Percentiles rank a stretch among this genome's conserved stretches.
phyloP scores from a whole-genome alignment of 805 yeast species.

The Schizosaccharomyces japonicus region DNA sequence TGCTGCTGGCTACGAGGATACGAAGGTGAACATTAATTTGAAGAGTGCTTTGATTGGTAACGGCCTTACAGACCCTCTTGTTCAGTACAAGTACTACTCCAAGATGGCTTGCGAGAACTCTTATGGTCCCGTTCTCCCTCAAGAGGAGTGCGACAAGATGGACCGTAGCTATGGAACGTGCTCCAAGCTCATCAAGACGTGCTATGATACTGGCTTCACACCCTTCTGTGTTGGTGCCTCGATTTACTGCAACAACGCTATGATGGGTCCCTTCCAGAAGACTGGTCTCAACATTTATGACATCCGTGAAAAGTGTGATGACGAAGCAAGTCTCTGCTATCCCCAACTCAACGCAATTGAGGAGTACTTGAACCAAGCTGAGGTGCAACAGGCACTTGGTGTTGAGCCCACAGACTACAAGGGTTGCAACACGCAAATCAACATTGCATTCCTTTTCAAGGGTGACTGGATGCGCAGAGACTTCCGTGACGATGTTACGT shows the following conservation, averaged over 20 bases:
- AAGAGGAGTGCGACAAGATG: slow-evolving; percentile 59
- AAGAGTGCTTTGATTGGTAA: slow-evolving; percentile 73
- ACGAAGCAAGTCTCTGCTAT: slow-evolving; percentile 47
- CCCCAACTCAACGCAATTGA: slow-evolving; percentile 54
- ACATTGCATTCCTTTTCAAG: slow-evolving; percentile 54
- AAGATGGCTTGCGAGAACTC: slow-evolving; percentile 92
- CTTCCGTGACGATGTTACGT: slow-evolving; percentile 43
- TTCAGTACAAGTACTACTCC: slow-evolving; percentile 55
- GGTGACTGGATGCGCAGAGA: slow-evolving; percentile 90
- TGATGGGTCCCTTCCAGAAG: slow-evolving; percentile 55
- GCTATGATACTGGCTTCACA: slow-evolving; percentile 51
- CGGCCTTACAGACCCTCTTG: slow-evolving; percentile 68
- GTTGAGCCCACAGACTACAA: slow-evolving; percentile 65
- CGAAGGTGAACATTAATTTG: slow-evolving; percentile 32
- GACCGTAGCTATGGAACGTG: slow-evolving; percentile 52
- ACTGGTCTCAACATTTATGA: slow-evolving; percentile 87
- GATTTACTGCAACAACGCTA: slow-evolving; percentile 65
- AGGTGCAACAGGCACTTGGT: slow-evolving; percentile 63
- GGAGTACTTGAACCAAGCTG: slow-evolving; percentile 49
- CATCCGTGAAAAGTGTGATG: slow-evolving; percentile 58
- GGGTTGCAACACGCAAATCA: slow-evolving; percentile 56
- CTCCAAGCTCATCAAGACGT: slow-evolving; percentile 43
- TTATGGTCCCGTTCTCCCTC: slow-evolving; percentile 54
- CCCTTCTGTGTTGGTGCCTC: slow-evolving; percentile 83
- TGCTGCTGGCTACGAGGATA: slow-evolving; percentile 30